Evolutionary conservation across 2,329 filamentous ascomycete species (phyloP), one percentile per base, ranked within the genome.

Genomic region (Periglandula ipomoeae): DNA sequence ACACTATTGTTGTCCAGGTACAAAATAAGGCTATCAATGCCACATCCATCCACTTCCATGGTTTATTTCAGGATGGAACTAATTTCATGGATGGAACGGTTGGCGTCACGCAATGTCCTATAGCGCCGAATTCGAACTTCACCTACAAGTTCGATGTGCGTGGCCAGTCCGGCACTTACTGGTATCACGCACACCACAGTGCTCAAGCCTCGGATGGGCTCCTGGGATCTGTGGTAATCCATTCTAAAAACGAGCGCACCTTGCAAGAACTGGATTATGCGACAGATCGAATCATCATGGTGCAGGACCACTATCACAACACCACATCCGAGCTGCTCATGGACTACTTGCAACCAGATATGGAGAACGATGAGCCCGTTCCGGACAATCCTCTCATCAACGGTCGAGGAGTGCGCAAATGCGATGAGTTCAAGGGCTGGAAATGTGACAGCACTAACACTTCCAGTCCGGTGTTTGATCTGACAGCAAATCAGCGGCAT

Each of bases 231-330:
- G 65, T 89, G 45, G 70, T 88, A 13, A 68, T 89, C n/a, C 75
- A 85, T 50, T 79, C 80, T 27, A 71, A 76, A 30, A 61, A 67
- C 24, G 74, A 71, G 38, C 54, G 42, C 4, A 52, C 50, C 1
- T 50, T 59, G 17, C 59, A 64, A n/a, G 39, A 53, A 34, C 46
- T 65, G 4, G 52, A 55, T 2, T 67, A 66, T 38, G 56, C 52
- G 8, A 61, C 60, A 0, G 84, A 88, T 52, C 66, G 81, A 27
- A 70, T 84, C 0, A 59, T 88, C 17, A 84, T 85, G 53, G 65
- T 89, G n/a, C 82, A 81, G 17, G 85, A 89, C 56, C 85, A 85
- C 71, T 88, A 89, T 50, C 82, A 88, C 56, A 77, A 83, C 43
- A 61, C 70, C 9, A 74, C 72, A 1, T 67, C 65, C 0, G 65